Percentiles rank a stretch among this genome's conserved stretches.
Evolutionary conservation across 192 early-diverging fungal genomes (phyloP).

Genomic region (Pilaira anomala): DNA sequence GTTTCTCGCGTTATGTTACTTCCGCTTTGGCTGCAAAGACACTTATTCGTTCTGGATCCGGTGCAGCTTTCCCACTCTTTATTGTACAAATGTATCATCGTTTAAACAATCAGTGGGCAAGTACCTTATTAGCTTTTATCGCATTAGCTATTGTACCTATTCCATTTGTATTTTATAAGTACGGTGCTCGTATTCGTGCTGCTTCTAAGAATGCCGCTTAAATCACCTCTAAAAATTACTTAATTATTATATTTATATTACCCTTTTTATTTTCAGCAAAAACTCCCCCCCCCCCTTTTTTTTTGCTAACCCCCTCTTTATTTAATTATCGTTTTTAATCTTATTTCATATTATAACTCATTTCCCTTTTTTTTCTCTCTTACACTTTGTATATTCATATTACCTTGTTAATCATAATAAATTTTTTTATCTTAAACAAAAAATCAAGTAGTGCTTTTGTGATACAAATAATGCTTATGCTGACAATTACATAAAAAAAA

Average conservation of each 20-base stretch:
- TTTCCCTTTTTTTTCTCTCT: too few species aligned
- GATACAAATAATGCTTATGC: too few species aligned
- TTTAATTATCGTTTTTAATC: too few species aligned
- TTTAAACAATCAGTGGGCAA: conserved; percentile 29
- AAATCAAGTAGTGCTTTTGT: too few species aligned
- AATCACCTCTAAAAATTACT: not conserved
- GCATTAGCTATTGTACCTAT: conserved; percentile 31
- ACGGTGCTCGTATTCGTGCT: conserved; percentile 19
- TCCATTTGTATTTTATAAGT: conserved; percentile 31
- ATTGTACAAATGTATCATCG: conserved; percentile 30
- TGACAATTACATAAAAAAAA: too few species aligned
- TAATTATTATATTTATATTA: not conserved
- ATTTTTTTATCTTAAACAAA: too few species aligned
- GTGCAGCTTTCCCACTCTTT: conserved; percentile 32
- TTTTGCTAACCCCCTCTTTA: too few species aligned
- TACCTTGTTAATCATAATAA: too few species aligned
- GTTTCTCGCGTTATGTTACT: conserved; percentile 26
- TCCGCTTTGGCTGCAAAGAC: conserved; percentile 32
- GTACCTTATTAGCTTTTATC: conserved; percentile 29
- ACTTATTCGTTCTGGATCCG: conserved; percentile 20
- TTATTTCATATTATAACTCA: too few species aligned
- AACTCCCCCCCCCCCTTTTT: too few species aligned
- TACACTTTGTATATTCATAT: too few species aligned
- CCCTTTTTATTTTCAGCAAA: too few species aligned
- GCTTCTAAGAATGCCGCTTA: conserved; percentile 24